phyloP scores from a whole-genome alignment of 345 rosid genomes.

The Geranium brycei region DNA sequence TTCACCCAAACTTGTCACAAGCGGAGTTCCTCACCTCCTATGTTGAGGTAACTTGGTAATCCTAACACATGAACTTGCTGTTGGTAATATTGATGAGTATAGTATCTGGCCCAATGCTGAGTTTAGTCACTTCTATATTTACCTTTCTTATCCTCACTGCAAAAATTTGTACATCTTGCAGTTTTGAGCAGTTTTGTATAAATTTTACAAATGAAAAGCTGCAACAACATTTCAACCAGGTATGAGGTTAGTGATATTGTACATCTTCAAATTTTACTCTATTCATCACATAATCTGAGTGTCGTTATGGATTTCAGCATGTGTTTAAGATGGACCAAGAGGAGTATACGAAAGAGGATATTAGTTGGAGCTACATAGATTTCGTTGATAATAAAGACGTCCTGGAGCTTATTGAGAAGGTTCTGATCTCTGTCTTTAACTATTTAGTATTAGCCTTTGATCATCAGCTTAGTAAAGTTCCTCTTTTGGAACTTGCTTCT shows the following conservation, averaged over 20 bases:
- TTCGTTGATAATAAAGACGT: slow-evolving; percentile 86
- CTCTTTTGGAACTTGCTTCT: not conserved
- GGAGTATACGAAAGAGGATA: slow-evolving; percentile 57
- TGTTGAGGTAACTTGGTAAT: not conserved
- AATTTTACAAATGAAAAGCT: slow-evolving; percentile 86
- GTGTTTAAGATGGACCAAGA: slow-evolving; percentile 89
- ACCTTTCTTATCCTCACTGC: slow-evolving; percentile 4
- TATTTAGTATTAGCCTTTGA: not conserved
- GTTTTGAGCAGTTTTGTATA: slow-evolving; percentile 91
- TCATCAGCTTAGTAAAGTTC: not conserved
- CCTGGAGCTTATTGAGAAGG: slow-evolving; percentile 89
- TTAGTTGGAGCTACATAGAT: slow-evolving; percentile 79
- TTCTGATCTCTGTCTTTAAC: slow-evolving; percentile 8
- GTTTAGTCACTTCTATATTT: not conserved
- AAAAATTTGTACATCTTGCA: slow-evolving; percentile 18
- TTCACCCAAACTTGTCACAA: not conserved
- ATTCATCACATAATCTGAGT: slow-evolving; percentile 17
- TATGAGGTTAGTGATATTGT: slow-evolving; percentile 44
- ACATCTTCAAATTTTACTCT: slow-evolving; percentile 12
- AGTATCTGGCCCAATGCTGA: not conserved
- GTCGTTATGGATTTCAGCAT: slow-evolving; percentile 34
- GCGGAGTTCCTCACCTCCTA: not conserved
- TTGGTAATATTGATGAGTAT: not conserved
- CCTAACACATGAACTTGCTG: not conserved
- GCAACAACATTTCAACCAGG: slow-evolving; percentile 99